Conservation (phyloP, 2,329 filamentous ascomycete species). For the Botrytis porri region DNA sequence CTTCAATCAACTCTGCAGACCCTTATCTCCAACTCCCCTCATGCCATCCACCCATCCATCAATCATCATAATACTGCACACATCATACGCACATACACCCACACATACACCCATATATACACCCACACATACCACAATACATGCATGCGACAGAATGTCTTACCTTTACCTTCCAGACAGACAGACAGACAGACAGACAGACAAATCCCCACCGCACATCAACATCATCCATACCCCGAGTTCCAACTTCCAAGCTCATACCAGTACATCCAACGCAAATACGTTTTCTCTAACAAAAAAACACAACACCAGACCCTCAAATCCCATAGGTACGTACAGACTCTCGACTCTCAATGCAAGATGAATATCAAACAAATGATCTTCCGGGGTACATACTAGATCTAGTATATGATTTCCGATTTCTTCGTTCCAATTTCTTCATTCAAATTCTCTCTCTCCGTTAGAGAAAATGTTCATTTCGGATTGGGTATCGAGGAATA, state of each 20-base stretch:
- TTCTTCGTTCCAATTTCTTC: neutral
- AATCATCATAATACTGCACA: neutral
- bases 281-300: no score
- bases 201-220: neutral
- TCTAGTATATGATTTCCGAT: neutral
- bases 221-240: neutral
- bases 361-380: neutral
- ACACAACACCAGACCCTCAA: no score
- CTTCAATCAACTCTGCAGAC: neutral
- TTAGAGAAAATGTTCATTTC: neutral
- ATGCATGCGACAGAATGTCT: constrained; percentile 6
- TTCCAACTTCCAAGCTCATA: neutral
- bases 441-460: neutral
- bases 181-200: neutral
- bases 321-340: no score
- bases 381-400: neutral
- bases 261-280: neutral
- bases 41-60: neutral
- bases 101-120: neutral
- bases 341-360: no score
- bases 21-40: no score
- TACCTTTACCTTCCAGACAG: neutral
- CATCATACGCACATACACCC: neutral
- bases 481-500: neutral
- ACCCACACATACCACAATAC: neutral